Conservation (phyloP, 345 rosid genomes). For the Mercurialis annua region DNA sequence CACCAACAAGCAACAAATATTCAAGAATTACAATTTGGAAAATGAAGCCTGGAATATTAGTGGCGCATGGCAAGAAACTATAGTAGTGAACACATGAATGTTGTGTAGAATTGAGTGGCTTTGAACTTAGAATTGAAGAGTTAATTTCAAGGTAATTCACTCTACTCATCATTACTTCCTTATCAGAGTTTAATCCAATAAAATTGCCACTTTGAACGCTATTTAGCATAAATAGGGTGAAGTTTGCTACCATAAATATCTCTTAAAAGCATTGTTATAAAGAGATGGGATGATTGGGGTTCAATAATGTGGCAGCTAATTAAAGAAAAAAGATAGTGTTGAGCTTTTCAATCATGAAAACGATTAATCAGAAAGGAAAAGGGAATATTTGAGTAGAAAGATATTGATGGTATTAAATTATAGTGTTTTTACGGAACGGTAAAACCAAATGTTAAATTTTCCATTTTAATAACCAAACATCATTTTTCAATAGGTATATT, state of each 20-base stretch:
- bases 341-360: too few relatives aligned
- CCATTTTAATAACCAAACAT: too few relatives aligned
- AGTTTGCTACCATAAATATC: background rate
- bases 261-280: background rate
- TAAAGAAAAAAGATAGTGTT: too few relatives aligned
- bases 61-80: conserved; percentile 17
- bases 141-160: background rate
- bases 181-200: background rate
- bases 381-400: too few relatives aligned
- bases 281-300: background rate
- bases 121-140: conserved; percentile 1
- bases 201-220: background rate
- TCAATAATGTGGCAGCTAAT: background rate
- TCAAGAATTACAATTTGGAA: conserved; percentile 8
- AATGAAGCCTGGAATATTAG: conserved; percentile 14
- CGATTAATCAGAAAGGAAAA: too few relatives aligned
- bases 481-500: too few relatives aligned
- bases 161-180: background rate
- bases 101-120: background rate
- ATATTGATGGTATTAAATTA: too few relatives aligned
- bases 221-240: background rate
- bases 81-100: conserved; percentile 6
- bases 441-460: too few relatives aligned
- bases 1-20: conserved; percentile 15
- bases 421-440: too few relatives aligned